Evolutionary conservation across 768 basidiomycete species (phyloP), one percentile per base, ranked within the genome.

Genomic region (Gymnopilus junonius): DNA sequence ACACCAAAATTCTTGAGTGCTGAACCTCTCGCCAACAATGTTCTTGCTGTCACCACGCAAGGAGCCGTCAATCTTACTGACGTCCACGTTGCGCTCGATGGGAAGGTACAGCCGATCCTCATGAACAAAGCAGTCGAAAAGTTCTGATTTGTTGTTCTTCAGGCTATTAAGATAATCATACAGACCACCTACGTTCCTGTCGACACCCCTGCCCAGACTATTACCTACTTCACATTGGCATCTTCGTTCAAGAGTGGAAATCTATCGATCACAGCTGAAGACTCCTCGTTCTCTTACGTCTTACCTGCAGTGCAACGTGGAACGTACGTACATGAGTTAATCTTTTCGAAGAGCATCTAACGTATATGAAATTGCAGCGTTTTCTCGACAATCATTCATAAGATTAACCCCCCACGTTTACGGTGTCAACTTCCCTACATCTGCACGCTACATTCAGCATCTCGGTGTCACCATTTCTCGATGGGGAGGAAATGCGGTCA

Each of bases 401-500:
- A 78, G n/a, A 86, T 86, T 65, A 80, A 76, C 59, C 80, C n/a
- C 82, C 1, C 71, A 73, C 43, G 78, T 85, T 46, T 86, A 86
- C 61, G 85, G 85, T 50, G 81, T 85, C 62, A 85, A 85, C 70
- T 86, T 83, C 77, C 84, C 85, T 1, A 77, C 82, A 0, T 75
- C 69, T 55, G 79, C 80, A 8, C 68, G 71, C 54, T 84, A 84
- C 68, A 79, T 86, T 62, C 66, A 81, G 39, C 74, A 80, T 58
- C 74, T 85, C 20, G 85, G 85, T 55, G 75, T 83, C 5, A 80
- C 83, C 7, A 75, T 85, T 55, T 79, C 79, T 51, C 80, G 84
- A 42, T 85, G 84, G 84, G 84, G 84, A 58, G 84, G 84, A 42
- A 84, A 83, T 61, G 82, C 84, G 21, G 83, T 83, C 4, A 85